These are phyloP conservation scores for Ogataea chonburiensis DNA, from an alignment of 805 yeast genomes.

Conservation along the genomic window DNA sequence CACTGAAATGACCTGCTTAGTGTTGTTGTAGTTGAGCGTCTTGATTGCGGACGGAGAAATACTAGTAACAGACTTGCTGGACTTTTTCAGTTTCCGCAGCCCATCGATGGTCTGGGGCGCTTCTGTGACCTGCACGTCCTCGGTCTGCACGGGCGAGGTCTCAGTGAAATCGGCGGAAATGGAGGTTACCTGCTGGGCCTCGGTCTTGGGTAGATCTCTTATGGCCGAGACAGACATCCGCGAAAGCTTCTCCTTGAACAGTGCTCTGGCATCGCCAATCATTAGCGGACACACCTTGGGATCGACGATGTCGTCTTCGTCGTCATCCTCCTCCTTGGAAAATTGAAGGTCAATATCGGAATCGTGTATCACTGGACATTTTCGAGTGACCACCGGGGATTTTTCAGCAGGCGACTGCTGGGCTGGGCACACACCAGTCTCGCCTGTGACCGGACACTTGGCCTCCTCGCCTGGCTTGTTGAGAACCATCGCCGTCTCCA, in stretches of 20 bases:
- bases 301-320: constrained; percentile 32
- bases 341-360: background rate
- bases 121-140: background rate
- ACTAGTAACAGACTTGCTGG: constrained; percentile 26
- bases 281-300: constrained; percentile 45
- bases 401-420: constrained; percentile 7
- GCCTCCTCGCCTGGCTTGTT: constrained; percentile 10
- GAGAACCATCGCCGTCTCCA: constrained; percentile 29
- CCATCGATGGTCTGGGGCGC: constrained; percentile 9
- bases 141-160: background rate
- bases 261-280: constrained; percentile 43
- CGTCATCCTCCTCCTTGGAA: constrained; percentile 20
- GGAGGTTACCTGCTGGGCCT: constrained; percentile 26
- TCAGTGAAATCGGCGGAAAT: constrained; percentile 25
- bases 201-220: constrained; percentile 25
- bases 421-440: constrained; percentile 26
- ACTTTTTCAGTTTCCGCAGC: constrained; percentile 17
- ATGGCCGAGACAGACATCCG: constrained; percentile 33
- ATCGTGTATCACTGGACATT: constrained; percentile 31
- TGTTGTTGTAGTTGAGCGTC: constrained; percentile 40
- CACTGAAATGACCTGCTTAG: constrained; percentile 38
- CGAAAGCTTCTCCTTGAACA: constrained; percentile 36
- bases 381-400: constrained; percentile 16
- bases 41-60: constrained; percentile 35
- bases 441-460: constrained; percentile 29